Conservation (phyloP, 805 yeast genomes). For the Candida parachauliodes region DNA sequence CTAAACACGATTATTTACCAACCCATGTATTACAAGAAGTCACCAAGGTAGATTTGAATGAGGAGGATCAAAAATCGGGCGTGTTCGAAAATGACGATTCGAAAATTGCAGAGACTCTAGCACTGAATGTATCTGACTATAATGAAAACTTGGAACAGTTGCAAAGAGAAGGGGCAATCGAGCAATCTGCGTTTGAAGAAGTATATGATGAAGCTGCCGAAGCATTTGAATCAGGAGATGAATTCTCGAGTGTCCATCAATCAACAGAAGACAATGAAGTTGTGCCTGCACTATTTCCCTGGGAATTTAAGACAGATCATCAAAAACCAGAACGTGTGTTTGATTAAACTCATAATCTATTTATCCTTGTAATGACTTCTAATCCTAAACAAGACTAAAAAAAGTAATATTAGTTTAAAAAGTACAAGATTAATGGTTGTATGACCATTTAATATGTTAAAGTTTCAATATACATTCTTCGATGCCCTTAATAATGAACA, state of each 20-base stretch:
- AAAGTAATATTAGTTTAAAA: too few species aligned
- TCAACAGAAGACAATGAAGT: not conserved
- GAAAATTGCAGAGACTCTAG: not conserved
- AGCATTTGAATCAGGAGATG: constrained; percentile 6
- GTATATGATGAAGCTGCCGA: constrained; percentile 11
- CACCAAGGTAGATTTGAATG: constrained; percentile 8
- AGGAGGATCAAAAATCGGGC: not conserved
- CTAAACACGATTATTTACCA: constrained; percentile 25
- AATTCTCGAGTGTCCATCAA: constrained; percentile 5
- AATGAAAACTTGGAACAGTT: constrained; percentile 12
- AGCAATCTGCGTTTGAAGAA: constrained; percentile 14
- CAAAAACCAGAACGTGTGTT: constrained; percentile 23
- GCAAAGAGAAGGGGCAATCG: constrained; percentile 12
- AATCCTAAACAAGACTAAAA: too few species aligned
- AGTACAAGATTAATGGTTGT: too few species aligned
- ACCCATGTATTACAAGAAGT: constrained; percentile 19
- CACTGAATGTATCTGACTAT: constrained; percentile 3
- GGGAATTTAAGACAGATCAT: constrained; percentile 26
- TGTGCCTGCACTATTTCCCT: constrained; percentile 29
- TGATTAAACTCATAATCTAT: constrained; percentile 12
- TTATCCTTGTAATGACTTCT: too few species aligned
- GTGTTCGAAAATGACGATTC: not conserved
- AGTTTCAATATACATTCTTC: too few species aligned
- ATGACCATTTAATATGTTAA: too few species aligned
- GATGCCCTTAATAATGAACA: too few species aligned